A percentile compares a stretch with the other conserved stretches of the same genome.
These are phyloP conservation scores for Albophoma yamanashiensis DNA, from an alignment of 2,329 filamentous ascomycete species.

Conservation along the genomic window DNA sequence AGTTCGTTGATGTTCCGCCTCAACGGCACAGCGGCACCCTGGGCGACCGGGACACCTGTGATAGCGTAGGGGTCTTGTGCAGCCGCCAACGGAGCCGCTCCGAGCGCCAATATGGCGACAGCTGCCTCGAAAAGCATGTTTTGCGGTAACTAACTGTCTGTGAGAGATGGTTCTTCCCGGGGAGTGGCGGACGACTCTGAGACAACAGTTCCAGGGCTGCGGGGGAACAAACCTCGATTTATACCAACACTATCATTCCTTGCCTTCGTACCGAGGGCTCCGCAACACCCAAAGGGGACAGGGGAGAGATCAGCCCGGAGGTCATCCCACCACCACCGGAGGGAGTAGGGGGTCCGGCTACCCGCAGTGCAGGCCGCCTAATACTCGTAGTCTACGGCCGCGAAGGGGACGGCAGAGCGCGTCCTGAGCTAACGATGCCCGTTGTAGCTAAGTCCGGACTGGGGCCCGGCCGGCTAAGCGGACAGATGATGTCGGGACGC, in stretches of 20 bases:
- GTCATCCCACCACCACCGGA: neutral
- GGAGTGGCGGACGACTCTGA: neutral
- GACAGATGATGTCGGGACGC: neutral
- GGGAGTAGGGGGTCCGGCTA: neutral
- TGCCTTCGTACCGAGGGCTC: neutral
- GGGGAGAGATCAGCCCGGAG: neutral
- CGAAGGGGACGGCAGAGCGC: neutral
- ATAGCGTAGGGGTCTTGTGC: slow-evolving; percentile 1
- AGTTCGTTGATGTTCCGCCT: slow-evolving; percentile 2
- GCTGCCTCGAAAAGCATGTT: slow-evolving; percentile 3
- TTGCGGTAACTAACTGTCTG: neutral
- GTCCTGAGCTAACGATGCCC: neutral
- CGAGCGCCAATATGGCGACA: slow-evolving; percentile 1
- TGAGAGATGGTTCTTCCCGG: neutral
- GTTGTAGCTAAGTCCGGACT: neutral
- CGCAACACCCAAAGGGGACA: neutral
- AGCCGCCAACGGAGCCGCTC: neutral
- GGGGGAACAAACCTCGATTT: neutral
- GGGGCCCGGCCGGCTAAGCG: neutral
- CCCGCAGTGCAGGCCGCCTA: neutral
- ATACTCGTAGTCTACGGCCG: neutral
- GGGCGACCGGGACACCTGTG: neutral
- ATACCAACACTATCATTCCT: neutral
- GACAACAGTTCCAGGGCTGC: neutral
- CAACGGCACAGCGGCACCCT: neutral